Percentiles rank a stretch among this genome's conserved stretches.
phyloP scores from a whole-genome alignment of 2,329 filamentous ascomycete genomes.

The Cladosporium sp. region DNA sequence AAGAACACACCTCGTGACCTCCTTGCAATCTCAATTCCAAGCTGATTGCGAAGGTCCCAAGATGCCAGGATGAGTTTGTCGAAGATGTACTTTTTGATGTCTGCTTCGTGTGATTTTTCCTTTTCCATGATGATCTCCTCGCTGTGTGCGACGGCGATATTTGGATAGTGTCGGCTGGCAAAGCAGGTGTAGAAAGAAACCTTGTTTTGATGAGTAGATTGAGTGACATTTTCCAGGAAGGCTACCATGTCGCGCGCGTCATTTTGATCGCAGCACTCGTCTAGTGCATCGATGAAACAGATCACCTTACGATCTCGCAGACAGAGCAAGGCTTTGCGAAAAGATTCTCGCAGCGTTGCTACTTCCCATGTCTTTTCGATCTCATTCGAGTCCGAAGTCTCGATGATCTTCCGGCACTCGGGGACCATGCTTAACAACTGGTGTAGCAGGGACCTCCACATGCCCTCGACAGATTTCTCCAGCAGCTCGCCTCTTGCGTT shows the following conservation, averaged over 20 bases:
- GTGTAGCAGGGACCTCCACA: constrained; percentile 35
- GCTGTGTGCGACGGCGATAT: not conserved
- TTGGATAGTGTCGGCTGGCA: constrained; percentile 2
- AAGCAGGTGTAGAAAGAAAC: not conserved
- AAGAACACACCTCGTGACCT: constrained; percentile 5
- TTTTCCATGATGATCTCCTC: not conserved
- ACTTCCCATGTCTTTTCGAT: not conserved
- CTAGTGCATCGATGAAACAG: constrained; percentile 1
- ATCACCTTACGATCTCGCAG: not conserved
- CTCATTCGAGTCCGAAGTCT: constrained; percentile 20
- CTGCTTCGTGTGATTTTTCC: not conserved
- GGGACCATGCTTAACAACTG: not conserved
- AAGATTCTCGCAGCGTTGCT: not conserved
- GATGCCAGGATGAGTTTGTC: no score
- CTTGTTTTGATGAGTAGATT: not conserved
- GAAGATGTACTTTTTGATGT: not conserved
- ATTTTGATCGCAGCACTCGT: constrained; percentile 23
- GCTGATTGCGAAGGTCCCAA: no score
- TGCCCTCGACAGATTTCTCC: constrained; percentile 38
- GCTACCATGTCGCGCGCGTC: not conserved
- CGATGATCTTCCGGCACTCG: no score
- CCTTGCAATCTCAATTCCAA: not conserved
- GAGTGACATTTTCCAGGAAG: not conserved
- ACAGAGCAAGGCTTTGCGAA: not conserved
- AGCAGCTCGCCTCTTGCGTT: constrained; percentile 39